Evolutionary conservation across 768 basidiomycete species (phyloP), one percentile per base, ranked within the genome.

Genomic region (Leccinum variicolor): DNA sequence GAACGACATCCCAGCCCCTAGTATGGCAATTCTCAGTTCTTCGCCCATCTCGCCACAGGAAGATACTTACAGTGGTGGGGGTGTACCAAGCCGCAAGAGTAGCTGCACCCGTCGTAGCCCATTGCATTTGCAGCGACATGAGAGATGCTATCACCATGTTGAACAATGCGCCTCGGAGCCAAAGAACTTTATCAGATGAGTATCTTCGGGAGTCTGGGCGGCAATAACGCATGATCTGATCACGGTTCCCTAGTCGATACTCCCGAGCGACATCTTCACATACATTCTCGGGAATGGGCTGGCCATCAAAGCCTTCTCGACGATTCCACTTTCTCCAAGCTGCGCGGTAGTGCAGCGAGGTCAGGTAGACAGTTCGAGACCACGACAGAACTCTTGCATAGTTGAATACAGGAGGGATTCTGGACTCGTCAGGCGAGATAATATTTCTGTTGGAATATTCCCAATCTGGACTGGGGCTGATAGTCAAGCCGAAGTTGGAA

Each of bases 1-100:
- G 73, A 75, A 55, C 72, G 72, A 46, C 75, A 76, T 10, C 75
- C 75, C 4, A 76, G 33, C n/a, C 69, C 67, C 68, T 66, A 21
- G 31, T 9, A 29, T 10, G 10, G 46, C 7, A 15, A 45, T 8
- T 3, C 11, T 39, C 15, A 52, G 21, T 46, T 19, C 51, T 3
- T 14, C 4, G 4, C n/a, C 43, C 29, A 26, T 39, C 21, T n/a
- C 19, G 19, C 49, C 21, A 6, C 0, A 1, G 1, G 4, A 19
- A 36, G 48, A 21, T 6, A 62, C 64, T 54, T 39, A 66, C 67
- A 3, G 54, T 58, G 0, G 74, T 76, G 6, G 74, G 74, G 0
- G 71, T 74, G 28, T 59, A 70, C 60, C 43, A 45, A 21, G 21
- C 19, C 5, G 21, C 43, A 45, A 45, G 5, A 45, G 0, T 3